Percentiles rank a stretch among this genome's conserved stretches.
Conservation (phyloP, 2,329 filamentous ascomycete species). For the Pseudogymnoascus sp. region DNA sequence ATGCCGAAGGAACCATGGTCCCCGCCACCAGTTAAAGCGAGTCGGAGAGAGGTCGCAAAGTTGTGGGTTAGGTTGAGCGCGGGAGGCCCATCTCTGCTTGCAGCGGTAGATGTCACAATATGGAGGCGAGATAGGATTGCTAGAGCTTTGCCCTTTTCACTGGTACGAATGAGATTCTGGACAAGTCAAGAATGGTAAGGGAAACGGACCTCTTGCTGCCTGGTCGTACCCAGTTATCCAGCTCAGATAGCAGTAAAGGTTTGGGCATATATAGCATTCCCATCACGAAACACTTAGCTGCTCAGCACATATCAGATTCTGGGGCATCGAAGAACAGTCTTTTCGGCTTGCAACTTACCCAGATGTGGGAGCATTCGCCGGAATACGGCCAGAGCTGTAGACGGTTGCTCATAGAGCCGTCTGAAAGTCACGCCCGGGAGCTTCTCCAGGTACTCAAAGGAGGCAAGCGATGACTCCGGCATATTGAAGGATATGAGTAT, state of each 20-base stretch:
- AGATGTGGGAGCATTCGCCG: constrained; percentile 92
- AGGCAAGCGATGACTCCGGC: constrained; percentile 43
- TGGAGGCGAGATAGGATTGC: constrained; percentile 77
- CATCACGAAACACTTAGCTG: constrained; percentile 94
- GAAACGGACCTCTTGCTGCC: constrained; percentile 44
- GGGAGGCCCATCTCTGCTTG: constrained; percentile 52
- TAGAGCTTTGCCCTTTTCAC: constrained; percentile 76
- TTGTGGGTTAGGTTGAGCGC: constrained; percentile 71
- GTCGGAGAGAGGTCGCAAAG: constrained; percentile 74
- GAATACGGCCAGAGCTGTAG: constrained; percentile 90
- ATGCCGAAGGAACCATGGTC: constrained; percentile 85
- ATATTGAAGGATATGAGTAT: constrained; percentile 19
- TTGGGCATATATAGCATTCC: constrained; percentile 83
- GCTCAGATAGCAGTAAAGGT: constrained; percentile 67
- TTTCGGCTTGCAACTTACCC: constrained; percentile 41
- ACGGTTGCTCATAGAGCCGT: constrained; percentile 90
- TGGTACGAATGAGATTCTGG: constrained; percentile 26
- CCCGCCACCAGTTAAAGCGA: constrained; percentile 81
- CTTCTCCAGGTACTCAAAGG: constrained; percentile 87
- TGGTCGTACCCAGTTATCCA: constrained; percentile 79
- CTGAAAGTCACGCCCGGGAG: constrained; percentile 83
- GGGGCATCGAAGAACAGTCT: constrained; percentile 13
- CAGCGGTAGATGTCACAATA: constrained; percentile 62
- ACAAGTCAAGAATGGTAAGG: neutral
- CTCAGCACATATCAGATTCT: neutral